phyloP scores from a whole-genome alignment of 106 monocot species.

The Narthecium ossifragum region DNA sequence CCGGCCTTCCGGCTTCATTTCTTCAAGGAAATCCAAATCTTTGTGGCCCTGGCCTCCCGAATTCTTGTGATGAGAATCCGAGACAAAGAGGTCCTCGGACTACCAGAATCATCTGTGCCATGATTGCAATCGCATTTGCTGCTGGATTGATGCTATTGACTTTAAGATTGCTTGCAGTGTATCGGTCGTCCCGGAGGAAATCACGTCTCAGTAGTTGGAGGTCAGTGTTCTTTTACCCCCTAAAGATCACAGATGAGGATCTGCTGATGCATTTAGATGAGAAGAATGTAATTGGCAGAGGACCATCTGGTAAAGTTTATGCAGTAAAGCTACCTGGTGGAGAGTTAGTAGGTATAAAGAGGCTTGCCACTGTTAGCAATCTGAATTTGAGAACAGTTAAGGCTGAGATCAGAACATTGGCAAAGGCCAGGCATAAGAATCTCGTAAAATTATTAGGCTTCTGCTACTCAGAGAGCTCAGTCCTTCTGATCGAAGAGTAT shows the following conservation, averaged over 20 bases:
- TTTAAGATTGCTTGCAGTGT: slow-evolving; percentile 19
- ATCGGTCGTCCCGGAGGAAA: slow-evolving; percentile 12
- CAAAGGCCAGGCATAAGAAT: slow-evolving; percentile 54
- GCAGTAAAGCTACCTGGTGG: slow-evolving; percentile 31
- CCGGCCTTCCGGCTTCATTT: slow-evolving; percentile 59
- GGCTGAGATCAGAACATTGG: slow-evolving; percentile 43
- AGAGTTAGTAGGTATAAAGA: slow-evolving; percentile 41
- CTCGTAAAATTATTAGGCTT: slow-evolving; percentile 52
- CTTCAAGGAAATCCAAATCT: slow-evolving; percentile 66
- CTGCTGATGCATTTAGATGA: slow-evolving; percentile 33
- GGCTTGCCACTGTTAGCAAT: slow-evolving; percentile 12
- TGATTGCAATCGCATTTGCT: slow-evolving; percentile 19
- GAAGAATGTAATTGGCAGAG: slow-evolving; percentile 44
- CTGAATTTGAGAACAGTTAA: slow-evolving; percentile 29
- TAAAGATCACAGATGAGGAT: slow-evolving; percentile 47
- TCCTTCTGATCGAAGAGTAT: slow-evolving; percentile 48
- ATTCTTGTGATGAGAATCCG: slow-evolving; percentile 11
- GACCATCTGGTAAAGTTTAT: slow-evolving; percentile 46
- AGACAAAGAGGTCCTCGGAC: neutral
- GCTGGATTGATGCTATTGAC: slow-evolving; percentile 18
- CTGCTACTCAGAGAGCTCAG: slow-evolving; percentile 36
- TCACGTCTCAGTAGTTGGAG: slow-evolving; percentile 13
- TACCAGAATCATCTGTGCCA: slow-evolving; percentile 17
- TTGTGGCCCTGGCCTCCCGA: slow-evolving; percentile 69
- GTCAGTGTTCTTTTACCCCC: slow-evolving; percentile 41